These are phyloP conservation scores for Aspergillus sp. DNA, from an alignment of 2,329 filamentous ascomycete genomes.

Conservation along the genomic window DNA sequence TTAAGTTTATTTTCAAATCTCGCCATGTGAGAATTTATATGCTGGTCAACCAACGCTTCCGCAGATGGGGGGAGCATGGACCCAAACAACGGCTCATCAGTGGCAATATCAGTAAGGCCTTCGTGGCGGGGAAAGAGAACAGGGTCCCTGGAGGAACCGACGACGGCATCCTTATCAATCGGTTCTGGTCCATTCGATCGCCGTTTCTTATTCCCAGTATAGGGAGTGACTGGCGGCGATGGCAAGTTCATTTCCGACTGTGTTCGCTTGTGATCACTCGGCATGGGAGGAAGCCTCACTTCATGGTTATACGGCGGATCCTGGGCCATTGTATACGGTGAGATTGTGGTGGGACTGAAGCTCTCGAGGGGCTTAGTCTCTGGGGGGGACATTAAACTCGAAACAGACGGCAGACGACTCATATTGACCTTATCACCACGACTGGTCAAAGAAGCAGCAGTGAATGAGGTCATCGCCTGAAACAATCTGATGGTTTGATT, in stretches of 20 bases:
- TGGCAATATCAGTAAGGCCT: constrained; percentile 32
- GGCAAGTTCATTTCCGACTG: constrained; percentile 48
- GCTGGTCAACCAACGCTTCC: constrained; percentile 45
- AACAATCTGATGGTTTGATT: background rate
- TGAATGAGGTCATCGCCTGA: constrained; percentile 32
- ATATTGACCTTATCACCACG: constrained; percentile 36
- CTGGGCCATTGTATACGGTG: constrained; percentile 32
- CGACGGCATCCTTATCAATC: constrained; percentile 31
- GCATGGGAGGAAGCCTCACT: constrained; percentile 45
- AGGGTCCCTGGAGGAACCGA: constrained; percentile 39
- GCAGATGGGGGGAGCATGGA: constrained; percentile 36
- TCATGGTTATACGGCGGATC: constrained; percentile 32
- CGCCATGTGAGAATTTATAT: constrained; percentile 47
- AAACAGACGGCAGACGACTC: constrained; percentile 46
- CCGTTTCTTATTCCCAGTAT: constrained; percentile 44
- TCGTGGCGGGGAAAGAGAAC: constrained; percentile 47
- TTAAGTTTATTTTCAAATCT: constrained; percentile 44
- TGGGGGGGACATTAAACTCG: constrained; percentile 50
- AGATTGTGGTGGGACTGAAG: constrained; percentile 35
- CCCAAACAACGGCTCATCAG: constrained; percentile 46
- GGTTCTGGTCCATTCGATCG: constrained; percentile 37
- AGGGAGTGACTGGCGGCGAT: constrained; percentile 50
- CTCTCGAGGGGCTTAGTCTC: constrained; percentile 55
- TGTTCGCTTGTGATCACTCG: constrained; percentile 43
- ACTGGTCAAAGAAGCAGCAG: constrained; percentile 25